Percentiles rank a stretch among this genome's conserved stretches.
Conservation (phyloP, 2,329 filamentous ascomycete genomes). For the Alternaria arbusti region DNA sequence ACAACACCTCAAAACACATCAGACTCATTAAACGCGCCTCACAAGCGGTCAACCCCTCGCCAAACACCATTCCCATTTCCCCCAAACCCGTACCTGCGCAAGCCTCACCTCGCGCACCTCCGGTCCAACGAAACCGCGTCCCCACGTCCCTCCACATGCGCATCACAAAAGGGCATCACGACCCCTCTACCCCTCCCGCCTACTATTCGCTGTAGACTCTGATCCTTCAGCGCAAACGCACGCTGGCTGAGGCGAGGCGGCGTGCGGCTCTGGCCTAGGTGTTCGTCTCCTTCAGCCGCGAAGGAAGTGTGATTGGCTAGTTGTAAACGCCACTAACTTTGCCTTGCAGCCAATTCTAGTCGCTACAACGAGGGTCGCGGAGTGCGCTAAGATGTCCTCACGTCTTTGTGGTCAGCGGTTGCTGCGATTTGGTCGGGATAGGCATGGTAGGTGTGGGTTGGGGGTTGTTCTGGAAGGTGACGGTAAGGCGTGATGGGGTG, state of each 20-base stretch:
- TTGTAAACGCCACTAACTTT: constrained; percentile 11
- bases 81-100: neutral
- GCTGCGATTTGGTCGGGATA: neutral
- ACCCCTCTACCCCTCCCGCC: neutral
- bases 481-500: neutral
- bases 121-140: neutral
- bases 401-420: neutral
- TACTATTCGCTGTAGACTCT: neutral
- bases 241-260: neutral
- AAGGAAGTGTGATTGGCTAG: neutral
- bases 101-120: neutral
- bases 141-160: neutral
- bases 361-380: neutral
- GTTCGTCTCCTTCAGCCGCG: neutral
- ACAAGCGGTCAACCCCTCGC: neutral
- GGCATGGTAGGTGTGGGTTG: neutral
- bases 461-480: constrained; percentile 2
- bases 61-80: neutral
- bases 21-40: neutral
- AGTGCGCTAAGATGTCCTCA: neutral
- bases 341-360: constrained; percentile 4
- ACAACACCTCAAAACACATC: fast-evolving
- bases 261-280: neutral
- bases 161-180: neutral
- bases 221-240: neutral